Evolutionary conservation across 345 rosid species (phyloP), one percentile per base, ranked within the genome.

Genomic region (Limnanthes douglasii): DNA sequence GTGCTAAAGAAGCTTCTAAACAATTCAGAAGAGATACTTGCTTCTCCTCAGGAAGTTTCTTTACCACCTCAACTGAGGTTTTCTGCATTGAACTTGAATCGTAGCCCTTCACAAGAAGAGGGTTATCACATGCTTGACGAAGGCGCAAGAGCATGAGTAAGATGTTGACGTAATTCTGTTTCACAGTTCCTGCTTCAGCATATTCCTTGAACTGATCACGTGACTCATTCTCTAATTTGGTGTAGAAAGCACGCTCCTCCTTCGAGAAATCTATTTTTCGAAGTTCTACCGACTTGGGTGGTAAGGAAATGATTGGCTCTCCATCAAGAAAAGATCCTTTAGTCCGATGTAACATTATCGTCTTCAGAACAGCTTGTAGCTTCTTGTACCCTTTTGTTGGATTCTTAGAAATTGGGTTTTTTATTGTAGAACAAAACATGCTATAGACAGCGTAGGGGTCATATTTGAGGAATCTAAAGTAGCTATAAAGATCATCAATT

Each of bases 81-180:
- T 43, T 75, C 65, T 70, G 71, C 9, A 50, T 52, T 38, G 73
- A 65, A 58, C 15, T 60, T 46, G 72, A 68, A 64, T 75, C 72
- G 27, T 45, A 46, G 5, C 94, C 95, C 48, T 64, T 80, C 20
- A 90, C 94, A 33, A 90, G 94, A 69, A 77, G 85, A 51, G 94
- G 97, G 54, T 90, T 93, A 65, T 84, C 98, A 48, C 95, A 90
- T 19, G 98, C 95, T 69, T 90, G 98, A 32, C 98, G 83, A 46
- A 90, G 95, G 15, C 98, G 94, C 72, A 90, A 60, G 45, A 90
- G 86, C 98, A 90, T 84, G 70, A 90, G 57, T 62, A 90, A 61
- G 54, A 90, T 84, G 61, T 90, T 90, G 19, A 84, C 98, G 25
- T 90, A 84, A 54, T 84, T 90, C 51, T 84, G 94, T 59, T 75